Percentiles rank a stretch among this genome's conserved stretches.
Conservation (phyloP, 2,329 filamentous ascomycete species). For the Hymenoscyphus infarciens region DNA sequence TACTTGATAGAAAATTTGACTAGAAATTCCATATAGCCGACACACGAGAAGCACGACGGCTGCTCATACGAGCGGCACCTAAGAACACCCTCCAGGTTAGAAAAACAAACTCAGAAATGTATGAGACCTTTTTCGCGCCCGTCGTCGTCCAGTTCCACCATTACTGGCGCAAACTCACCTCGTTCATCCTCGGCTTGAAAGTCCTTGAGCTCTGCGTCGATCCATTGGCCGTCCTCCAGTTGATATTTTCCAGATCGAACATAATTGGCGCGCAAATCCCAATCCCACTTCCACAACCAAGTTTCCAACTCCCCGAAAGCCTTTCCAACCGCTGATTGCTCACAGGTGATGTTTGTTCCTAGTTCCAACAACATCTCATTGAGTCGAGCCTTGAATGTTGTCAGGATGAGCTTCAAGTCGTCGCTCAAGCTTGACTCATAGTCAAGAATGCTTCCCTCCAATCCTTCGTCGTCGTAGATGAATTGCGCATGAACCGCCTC, state of each 20-base stretch:
- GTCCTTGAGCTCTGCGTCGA: constrained; percentile 46
- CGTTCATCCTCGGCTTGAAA: constrained; percentile 49
- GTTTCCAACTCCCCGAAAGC: constrained; percentile 49
- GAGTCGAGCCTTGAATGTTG: constrained; percentile 52
- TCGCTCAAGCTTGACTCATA: constrained; percentile 32
- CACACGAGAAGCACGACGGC: constrained; percentile 18
- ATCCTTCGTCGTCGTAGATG: constrained; percentile 47
- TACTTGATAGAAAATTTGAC: background rate
- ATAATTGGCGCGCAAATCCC: constrained; percentile 53
- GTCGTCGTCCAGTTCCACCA: constrained; percentile 35
- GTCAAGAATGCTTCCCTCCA: constrained; percentile 43
- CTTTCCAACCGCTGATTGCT: constrained; percentile 44
- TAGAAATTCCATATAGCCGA: constrained; percentile 17
- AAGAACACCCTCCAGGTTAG: constrained; percentile 23
- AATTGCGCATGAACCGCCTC: constrained; percentile 53
- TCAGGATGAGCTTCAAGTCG: constrained; percentile 46
- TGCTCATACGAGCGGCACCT: constrained; percentile 19
- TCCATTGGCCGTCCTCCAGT: constrained; percentile 48
- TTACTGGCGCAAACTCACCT: constrained; percentile 36
- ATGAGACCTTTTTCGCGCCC: constrained; percentile 35
- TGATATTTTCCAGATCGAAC: constrained; percentile 46
- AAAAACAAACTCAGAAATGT: constrained; percentile 25
- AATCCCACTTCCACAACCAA: constrained; percentile 47
- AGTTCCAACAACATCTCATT: constrained; percentile 44
- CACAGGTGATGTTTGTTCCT: constrained; percentile 36